Evolutionary conservation across 805 yeast genomes (phyloP), one percentile per base, ranked within the genome.

Genomic region (Zygosaccharomyces gambellarensis): DNA sequence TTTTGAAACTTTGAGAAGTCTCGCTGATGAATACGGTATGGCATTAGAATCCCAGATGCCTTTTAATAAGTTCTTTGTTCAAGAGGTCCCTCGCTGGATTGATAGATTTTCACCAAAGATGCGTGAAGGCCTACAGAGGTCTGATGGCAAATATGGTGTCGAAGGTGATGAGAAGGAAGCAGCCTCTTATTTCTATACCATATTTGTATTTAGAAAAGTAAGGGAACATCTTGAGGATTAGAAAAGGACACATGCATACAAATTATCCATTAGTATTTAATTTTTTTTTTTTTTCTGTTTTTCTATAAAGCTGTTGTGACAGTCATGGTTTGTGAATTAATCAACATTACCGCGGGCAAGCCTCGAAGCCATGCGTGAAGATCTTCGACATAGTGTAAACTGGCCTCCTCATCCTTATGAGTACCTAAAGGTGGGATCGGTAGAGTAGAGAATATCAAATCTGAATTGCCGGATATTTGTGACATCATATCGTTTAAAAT

Each of bases 241-340:
- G 17, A 36, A 41, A 30, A 21, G 38, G 28, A 22, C 39, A 23
- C 22, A 23, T 36, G 27, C 21, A 40, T 31, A 48, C 49, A 52
- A 31, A 34, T 17, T 8, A 34, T 34, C 27, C 23, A 14, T 43
- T 32, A 17, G 45, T 45, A 50, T 39, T 39, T 39, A 28, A 30
- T n/a, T 43, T 40, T 25, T 17, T 17, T 17, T 17, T 17, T 17
- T 17, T 17, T 17, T 17, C 2, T 17, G 17, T 17, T 17, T 17
- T 25, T 45, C 57, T 70, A 90, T 53, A 92, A 71, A 30, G 96
- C 94, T 5, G 97, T 90, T 0, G 99, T 92, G 2, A 92, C 99
- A 0, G 99, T 94, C 75, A 94, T 90, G 0, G 96, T 85, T 70
- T 89, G 95, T 0, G 97, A 88, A 62, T 94, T 92, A 47, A 94